Evolutionary conservation across 352 stramenopile genomes (phyloP), one percentile per base, ranked within the genome.

Genomic region (Ophiocytium majus): DNA sequence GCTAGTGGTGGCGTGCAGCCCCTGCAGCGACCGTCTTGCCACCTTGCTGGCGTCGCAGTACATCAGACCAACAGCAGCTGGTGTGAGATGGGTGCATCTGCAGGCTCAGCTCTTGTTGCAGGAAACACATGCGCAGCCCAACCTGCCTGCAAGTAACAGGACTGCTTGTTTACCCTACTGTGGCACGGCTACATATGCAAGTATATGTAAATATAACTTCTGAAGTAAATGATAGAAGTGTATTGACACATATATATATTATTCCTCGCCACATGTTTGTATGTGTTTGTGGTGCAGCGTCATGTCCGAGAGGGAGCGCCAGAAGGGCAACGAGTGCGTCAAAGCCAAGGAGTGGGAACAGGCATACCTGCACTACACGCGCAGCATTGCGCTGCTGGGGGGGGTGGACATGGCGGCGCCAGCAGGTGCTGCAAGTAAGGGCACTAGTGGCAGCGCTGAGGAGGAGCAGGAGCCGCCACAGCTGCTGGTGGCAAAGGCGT

Each of bases 241-340:
- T 14, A n/a, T n/a, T n/a, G n/a, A 57, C 43, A 5, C 43, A 14
- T 57, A 14, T 57, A 57, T 14, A 14, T 57, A 14, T 57, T 57
- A 57, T 57, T 14, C 5, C 43, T 14, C 43, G 43, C n/a, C 43
- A 5, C 43, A 14, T 57, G 43, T 57, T 14, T 14, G 5, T 57
- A 14, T 57, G 5, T 14, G 5, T 14, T 14, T 14, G 5, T 14
- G 43, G 17, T 81, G 31, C 75, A 81, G 75, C 5, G 19, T 37
- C 10, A 9, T 43, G 5, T 81, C 84, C 34, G 75, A 83, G 28
- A 83, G 49, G 33, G 84, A 88, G 76, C 75, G 74, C 19, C 14
- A 63, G 37, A 88, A 88, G 80, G 84, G 84, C 33, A 88, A 88
- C 28, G 84, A 88, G 43, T 85, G 80, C 35, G 81, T 88, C 33